A percentile compares a stretch with the other conserved stretches of the same genome.
Evolutionary conservation across 2,329 filamentous ascomycete genomes (phyloP).

Genomic region (Epichloe coenophiala): DNA sequence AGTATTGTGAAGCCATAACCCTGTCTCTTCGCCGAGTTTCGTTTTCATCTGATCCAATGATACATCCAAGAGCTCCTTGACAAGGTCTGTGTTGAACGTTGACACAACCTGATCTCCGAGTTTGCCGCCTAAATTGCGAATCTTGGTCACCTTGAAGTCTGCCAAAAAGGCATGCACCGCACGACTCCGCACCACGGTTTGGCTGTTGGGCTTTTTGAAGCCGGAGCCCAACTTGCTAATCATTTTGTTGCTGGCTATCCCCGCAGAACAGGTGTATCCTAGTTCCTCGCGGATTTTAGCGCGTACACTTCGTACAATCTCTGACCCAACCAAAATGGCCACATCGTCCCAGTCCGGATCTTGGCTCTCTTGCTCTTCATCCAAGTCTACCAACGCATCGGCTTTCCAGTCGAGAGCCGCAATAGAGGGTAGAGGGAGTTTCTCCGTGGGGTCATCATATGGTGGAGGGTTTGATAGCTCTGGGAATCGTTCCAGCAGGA

Average conservation of each 20-base stretch:
- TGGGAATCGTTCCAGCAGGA: slow-evolving; percentile 63
- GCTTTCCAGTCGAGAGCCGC: slow-evolving; percentile 71
- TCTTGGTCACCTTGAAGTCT: slow-evolving; percentile 86
- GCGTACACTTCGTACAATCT: slow-evolving; percentile 71
- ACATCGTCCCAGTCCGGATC: slow-evolving; percentile 97
- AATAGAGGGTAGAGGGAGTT: slow-evolving; percentile 53
- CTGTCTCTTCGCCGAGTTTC: slow-evolving; percentile 72
- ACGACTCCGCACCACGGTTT: slow-evolving; percentile 84
- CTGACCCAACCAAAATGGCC: slow-evolving; percentile 70
- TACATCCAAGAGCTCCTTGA: slow-evolving; percentile 61
- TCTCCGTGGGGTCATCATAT: slow-evolving; percentile 58
- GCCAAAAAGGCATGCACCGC: slow-evolving; percentile 68
- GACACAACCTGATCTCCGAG: slow-evolving; percentile 74
- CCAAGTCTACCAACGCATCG: slow-evolving; percentile 70
- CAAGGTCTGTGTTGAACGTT: slow-evolving; percentile 67
- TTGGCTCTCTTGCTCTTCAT: slow-evolving; percentile 59
- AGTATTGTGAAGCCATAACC: slow-evolving; percentile 70
- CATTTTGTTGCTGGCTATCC: slow-evolving; percentile 85
- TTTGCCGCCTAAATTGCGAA: slow-evolving; percentile 89
- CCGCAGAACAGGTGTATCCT: slow-evolving; percentile 83
- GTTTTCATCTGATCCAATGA: slow-evolving; percentile 63
- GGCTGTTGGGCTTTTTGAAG: slow-evolving; percentile 84
- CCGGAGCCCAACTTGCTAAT: slow-evolving; percentile 85
- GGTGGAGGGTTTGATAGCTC: slow-evolving; percentile 53
- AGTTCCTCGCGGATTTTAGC: slow-evolving; percentile 53